phyloP scores from a whole-genome alignment of 2,329 filamentous ascomycete genomes.

The Diaporthe ampelina region DNA sequence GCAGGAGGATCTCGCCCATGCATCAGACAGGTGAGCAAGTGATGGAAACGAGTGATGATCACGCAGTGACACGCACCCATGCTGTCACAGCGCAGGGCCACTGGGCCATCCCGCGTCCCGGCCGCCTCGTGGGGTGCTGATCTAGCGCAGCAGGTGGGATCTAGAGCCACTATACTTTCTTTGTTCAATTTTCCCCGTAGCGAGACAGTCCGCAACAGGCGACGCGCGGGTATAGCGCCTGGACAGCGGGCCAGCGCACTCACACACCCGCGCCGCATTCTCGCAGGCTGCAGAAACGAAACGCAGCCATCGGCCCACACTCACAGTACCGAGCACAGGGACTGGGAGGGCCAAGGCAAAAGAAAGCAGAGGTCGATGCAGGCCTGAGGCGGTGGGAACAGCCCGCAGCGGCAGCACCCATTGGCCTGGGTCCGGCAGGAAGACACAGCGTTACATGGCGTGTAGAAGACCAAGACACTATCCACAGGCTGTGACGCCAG shows the following conservation, averaged over 20 bases:
- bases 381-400: not conserved
- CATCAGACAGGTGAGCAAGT: not conserved
- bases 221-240: constrained; percentile 9
- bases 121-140: not conserved
- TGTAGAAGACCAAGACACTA: not conserved
- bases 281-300: not conserved
- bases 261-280: not conserved
- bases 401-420: not conserved
- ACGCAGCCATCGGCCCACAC: constrained; percentile 17
- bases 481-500: not conserved
- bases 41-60: not conserved
- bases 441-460: constrained; percentile 19
- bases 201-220: constrained; percentile 6
- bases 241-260: not conserved
- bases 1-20: not conserved
- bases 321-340: not conserved
- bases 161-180: constrained; percentile 10
- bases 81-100: constrained; percentile 3
- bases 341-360: not conserved
- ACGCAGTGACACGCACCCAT: not conserved
- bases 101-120: not conserved
- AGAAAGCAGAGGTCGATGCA: not conserved
- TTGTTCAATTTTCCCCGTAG: not conserved
- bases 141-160: not conserved
- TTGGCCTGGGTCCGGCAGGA: not conserved